Conservation (phyloP, 345 rosid species). For the Populus davidiana region DNA sequence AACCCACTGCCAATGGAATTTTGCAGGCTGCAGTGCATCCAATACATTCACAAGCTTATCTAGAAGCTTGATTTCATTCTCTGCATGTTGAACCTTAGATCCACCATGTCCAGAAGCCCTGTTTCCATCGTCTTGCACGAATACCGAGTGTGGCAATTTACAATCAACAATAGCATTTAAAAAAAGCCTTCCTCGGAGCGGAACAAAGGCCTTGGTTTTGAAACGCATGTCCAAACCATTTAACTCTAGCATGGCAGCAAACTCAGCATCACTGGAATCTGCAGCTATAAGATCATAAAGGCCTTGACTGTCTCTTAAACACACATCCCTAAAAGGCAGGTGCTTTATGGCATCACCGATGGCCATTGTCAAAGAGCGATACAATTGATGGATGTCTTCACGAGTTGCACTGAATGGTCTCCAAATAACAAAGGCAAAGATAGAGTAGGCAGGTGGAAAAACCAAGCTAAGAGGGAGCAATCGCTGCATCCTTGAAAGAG, state of each 20-base stretch:
- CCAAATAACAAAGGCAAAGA: conserved; percentile 83
- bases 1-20: conserved; percentile 99
- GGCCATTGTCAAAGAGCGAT: conserved; percentile 72
- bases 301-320: conserved; percentile 75
- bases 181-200: conserved; percentile 91
- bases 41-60: conserved; percentile 78
- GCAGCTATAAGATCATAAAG: conserved; percentile 81
- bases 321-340: conserved; percentile 84
- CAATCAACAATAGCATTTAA: conserved; percentile 83
- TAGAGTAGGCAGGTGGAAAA: conserved; percentile 84
- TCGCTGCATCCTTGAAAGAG: conserved; percentile 94
- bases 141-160: conserved; percentile 49
- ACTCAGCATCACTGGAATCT: conserved; percentile 83
- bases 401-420: conserved; percentile 60
- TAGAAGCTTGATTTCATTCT: conserved; percentile 61
- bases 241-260: conserved; percentile 64
- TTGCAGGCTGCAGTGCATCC: conserved; percentile 90
- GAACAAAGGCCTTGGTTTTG: conserved; percentile 73
- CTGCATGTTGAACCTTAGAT: conserved; percentile 45
- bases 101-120: conserved; percentile 51
- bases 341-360: conserved; percentile 75
- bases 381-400: conserved; percentile 78
- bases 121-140: conserved; percentile 50
- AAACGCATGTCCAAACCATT: conserved; percentile 65
- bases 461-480: conserved; percentile 81